phyloP scores from a whole-genome alignment of 257 asterid species.

The Solanum gracilifrons region DNA sequence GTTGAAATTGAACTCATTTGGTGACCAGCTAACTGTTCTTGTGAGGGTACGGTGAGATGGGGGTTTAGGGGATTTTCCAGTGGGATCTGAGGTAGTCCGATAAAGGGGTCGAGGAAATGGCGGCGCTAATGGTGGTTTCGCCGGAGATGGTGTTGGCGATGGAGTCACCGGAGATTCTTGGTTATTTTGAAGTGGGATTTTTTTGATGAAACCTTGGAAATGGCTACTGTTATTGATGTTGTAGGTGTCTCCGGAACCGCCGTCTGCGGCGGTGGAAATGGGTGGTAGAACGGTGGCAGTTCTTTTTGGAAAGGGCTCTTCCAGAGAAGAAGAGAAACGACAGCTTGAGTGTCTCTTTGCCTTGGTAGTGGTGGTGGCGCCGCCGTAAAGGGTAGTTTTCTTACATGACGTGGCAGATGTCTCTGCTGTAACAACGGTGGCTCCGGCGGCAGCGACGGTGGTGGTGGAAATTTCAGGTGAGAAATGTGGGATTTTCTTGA shows the following conservation, averaged over 20 bases:
- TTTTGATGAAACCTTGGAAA: not conserved
- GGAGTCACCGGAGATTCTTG: not conserved
- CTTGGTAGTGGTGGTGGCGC: not conserved
- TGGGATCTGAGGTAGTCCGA: not conserved
- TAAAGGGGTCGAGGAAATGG: not conserved
- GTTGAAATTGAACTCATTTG: not conserved
- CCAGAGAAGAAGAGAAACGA: not conserved
- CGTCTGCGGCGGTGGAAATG: not conserved
- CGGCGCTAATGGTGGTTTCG: not conserved
- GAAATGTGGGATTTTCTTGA: not conserved
- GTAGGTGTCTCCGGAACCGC: no score
- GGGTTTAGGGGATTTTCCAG: not conserved
- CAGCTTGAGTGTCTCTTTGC: not conserved
- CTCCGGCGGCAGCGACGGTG: not conserved
- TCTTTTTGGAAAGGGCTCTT: not conserved
- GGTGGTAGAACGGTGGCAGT: not conserved
- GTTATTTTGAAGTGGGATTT: not conserved
- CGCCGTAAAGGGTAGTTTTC: not conserved
- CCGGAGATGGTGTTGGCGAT: not conserved
- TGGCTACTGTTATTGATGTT: not conserved
- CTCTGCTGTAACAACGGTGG: not conserved
- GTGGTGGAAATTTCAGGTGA: not conserved
- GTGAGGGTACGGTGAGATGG: not conserved
- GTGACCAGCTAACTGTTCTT: not conserved
- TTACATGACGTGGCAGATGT: not conserved